Evolutionary conservation across 2,329 filamentous ascomycete species (phyloP), one percentile per base, ranked within the genome.

Genomic region (Neofusicoccum kwambonambiense): DNA sequence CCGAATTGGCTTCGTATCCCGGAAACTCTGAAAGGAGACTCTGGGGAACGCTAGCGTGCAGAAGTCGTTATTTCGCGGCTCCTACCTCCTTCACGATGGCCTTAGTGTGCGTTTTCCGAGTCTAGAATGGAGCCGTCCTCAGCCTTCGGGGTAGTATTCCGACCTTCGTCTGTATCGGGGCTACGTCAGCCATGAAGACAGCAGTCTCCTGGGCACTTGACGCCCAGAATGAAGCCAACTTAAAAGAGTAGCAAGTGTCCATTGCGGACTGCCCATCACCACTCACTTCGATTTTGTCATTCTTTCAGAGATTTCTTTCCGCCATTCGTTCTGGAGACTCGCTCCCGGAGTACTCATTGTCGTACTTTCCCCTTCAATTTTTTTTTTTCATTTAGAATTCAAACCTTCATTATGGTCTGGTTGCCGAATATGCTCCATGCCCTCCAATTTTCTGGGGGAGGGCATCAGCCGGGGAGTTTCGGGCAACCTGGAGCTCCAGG

Each of bases 391-490:
- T 39, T 9, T 12, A 6, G 27, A 31, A 39, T 39, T 42, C 34
- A 60, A 44, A 37, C 47, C 19, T 34, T 62, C 58, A 42, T 52
- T 8, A 47, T 60, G 41, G 9, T 47, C 8, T 60, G 56, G 56
- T 34, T 47, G 47, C n/a, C 41, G 5, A 44, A 44, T 11, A 15
- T 60, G 9, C 12, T 60, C n/a, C 31, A 44, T 47, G 56, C 56
- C 17, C 56, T 60, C 34, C 56, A 44, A 7, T 17, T 22, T 35
- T n/a, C 34, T 15, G 41, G 56, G 13, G 42, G 42, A 52, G 31
- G 34, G 3, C 3, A 4, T 39, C 50, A 37, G 9, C 22, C 34
- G 7, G 50, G 50, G n/a, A 52, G 12, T 17, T 15, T 37, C 37
- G 34, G 34, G 7, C 50, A 39, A 31, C 7, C 50, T 4, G 50